Base-by-base conservation (phyloP, 352 stramenopile genomes). In the Thraustotheca clavata region DNA sequence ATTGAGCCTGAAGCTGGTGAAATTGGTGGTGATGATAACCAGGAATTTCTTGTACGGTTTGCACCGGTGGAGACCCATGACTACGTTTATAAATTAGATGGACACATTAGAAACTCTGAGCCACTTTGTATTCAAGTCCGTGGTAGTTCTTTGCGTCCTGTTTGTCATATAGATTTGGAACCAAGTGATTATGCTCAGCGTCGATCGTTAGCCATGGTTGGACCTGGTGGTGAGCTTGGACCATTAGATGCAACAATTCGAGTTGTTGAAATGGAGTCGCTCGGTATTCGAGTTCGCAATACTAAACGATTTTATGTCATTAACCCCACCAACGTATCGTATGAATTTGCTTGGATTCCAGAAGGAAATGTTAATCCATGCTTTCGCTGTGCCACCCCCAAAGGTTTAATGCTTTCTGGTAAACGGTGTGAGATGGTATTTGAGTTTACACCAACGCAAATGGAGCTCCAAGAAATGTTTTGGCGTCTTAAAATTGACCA, bases 341-440 rank as follows among this genome's bases (percentile, higher is more conserved):
- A 98, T 69, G 90, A 98, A 49, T 98, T 98, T 69, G 74, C 74
- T 39, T 98, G 92, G 88, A 81, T 76, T n/a, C 74, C 81, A 0
- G 79, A 91, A 26, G 85, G 77, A 14, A 83, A 94, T 3, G 50
- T 68, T 0, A 88, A 82, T 33, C 71, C 88, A 9, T 87, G 76
- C 26, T 98, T 97, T 68, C 81, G 89, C 1, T 98, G 91, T 67
- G 83, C 83, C 14, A 97, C 89, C 0, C 76, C 78, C 0, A 95
- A 91, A 63, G 94, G 94, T 5, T 79, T 95, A 35, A 96, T 98
- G 75, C 76, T 98, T 1, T 76, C 88, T 7, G 94, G 94, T 0
- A 96, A 97, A 69, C 79, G 90, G 14, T 95, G 86, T 60, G 94
- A 98, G 61, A 96, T 98, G 85, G 86, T 96, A n/a, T 98, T 98